Evolutionary conservation across 345 rosid species (phyloP), one percentile per base, ranked within the genome.

Genomic region (Salix purpurea): DNA sequence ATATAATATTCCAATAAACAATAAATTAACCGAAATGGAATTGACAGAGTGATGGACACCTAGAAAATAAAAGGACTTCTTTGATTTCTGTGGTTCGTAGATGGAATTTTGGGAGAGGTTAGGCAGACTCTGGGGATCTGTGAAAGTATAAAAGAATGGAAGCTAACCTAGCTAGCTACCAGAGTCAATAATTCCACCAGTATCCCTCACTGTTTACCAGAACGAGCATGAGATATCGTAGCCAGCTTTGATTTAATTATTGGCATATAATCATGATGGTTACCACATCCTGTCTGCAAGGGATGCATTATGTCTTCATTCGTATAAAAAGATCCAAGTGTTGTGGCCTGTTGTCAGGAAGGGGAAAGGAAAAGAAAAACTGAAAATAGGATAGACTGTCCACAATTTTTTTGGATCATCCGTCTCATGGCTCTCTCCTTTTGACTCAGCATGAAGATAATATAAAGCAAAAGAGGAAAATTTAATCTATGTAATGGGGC

Each of bases 131-230:
- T 71, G 48, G 75, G 36, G 46, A 77, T 36, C 4, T 61, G 58
- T 70, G 39, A 54, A 46, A 68, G 67, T 3, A 23, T 32, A 26
- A 37, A 74, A 26, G 16, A 36, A 36, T 1, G 24, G 16, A 13
- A 37, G 54, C 39, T 70, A 70, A 36, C 12, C 61, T 28, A 30
- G 24, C 21, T 11, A 34, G 24, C 26, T 18, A 34, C 28, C 13
- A 46, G 70, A 64, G 26, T 37, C 50, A 58, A 77, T 23, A 71
- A 39, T 46, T 71, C 70, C 61, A 8, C 36, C 66, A 72, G 56
- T 1, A 42, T 42, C n/a, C 34, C 13, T 2, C 37, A 58, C 18
- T 58, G 40, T 21, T 12, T 23, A 16, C 21, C 26, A 58, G 64
- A 58, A n/a, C 64, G 28, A n/a, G 64, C 64, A n/a, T 56, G 62